Percentiles rank a stretch among this genome's conserved stretches.
Evolutionary conservation across 2,329 filamentous ascomycete genomes (phyloP).

Genomic region (Calonectria hongkongensis): DNA sequence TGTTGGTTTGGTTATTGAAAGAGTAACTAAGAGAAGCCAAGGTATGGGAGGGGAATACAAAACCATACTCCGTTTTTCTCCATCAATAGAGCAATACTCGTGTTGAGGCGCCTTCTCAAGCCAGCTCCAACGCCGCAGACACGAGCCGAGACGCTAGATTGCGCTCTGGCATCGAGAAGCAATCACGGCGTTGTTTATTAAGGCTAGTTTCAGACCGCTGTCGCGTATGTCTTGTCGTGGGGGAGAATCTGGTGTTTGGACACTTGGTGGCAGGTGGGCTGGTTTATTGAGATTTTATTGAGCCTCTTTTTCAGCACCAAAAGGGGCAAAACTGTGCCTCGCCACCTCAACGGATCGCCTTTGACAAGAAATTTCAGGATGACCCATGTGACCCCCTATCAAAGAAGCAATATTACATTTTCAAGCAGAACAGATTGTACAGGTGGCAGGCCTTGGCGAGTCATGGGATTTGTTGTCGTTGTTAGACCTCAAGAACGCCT

Average conservation of each 20-base stretch:
- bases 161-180: too few relatives aligned
- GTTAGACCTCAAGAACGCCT: too few relatives aligned
- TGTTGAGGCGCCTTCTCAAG: background rate
- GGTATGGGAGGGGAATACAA: background rate
- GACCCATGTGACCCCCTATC: background rate
- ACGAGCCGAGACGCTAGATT: background rate
- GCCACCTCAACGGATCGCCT: background rate
- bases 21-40: background rate
- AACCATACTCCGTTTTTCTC: background rate
- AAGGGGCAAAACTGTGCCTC: constrained; percentile 1
- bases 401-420: background rate
- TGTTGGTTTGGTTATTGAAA: background rate
- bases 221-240: background rate
- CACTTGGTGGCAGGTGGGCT: constrained; percentile 8
- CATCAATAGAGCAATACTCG: background rate
- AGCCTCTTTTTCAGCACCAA: constrained; percentile 20
- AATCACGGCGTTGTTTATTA: background rate
- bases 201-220: background rate
- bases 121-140: background rate
- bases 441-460: background rate
- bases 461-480: background rate
- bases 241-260: background rate
- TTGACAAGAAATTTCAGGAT: background rate
- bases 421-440: background rate
- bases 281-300: constrained; percentile 1